Base-by-base conservation (phyloP, 441 rosid species). In the Syzygium malaccense region DNA sequence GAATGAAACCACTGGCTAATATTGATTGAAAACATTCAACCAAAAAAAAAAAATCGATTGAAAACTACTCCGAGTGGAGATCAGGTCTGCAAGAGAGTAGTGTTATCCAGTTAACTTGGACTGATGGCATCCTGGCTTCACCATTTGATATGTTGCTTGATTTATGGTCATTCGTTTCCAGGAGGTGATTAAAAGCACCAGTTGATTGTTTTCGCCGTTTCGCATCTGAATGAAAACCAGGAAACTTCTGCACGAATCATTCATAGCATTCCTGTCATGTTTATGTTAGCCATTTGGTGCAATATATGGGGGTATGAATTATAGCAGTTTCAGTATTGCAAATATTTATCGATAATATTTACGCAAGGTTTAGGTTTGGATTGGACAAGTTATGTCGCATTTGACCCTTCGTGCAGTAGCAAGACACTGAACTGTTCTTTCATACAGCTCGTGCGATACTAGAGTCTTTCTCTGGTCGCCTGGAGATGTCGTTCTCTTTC, bases 41-140 rank as follows among this genome's bases (percentile, higher is more conserved):
- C 48, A 45, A 45, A 6, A 45, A 6, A 45, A 45, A 6, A 45
- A 1, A 45, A 4, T 5, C 37, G 5, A n/a, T 64, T 64, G 71
- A 32, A n/a, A 30, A 64, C 37, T 64, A 64, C 37, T 64, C 17
- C 17, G 20, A 15, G 71, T 30, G 3, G 20, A 30, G 20, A n/a
- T 8, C 10, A 37, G 17, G 37, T 30, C 68, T 62, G 33, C 68
- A 62, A 14, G 33, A 14, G 30, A 7, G 19, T 1, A 30, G 13
- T 17, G 12, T 30, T 8, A 15, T 30, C 23, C 0, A 64, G 75
- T 30, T 0, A 8, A 7, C 41, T 30, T 64, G 41, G 0, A 64
- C 71, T 33, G 23, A 64, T 30, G 33, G 45, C 45, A 68, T 68
- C 49, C 1, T 4, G 25, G 32, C 33, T 66, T 66, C 4, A 18